Conservation (phyloP, 768 basidiomycete genomes). For the Leccinellum rugosiceps region DNA sequence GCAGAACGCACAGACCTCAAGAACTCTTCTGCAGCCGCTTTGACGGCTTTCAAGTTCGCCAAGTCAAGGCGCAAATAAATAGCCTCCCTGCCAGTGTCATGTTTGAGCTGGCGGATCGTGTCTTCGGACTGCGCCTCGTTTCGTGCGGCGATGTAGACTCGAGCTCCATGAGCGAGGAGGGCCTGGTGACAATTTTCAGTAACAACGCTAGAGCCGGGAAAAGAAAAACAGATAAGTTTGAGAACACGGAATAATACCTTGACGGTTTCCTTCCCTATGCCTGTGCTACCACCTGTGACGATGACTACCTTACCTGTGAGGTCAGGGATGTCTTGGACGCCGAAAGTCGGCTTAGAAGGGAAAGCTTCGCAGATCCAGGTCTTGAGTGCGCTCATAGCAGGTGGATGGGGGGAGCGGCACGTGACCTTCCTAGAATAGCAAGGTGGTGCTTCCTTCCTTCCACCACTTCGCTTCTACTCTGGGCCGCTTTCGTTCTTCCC, state of each 20-base stretch:
- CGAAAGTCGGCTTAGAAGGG: conserved; percentile 28
- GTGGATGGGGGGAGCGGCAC: too few relatives aligned
- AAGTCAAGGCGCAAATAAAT: conserved; percentile 38
- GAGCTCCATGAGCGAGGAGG: conserved; percentile 32
- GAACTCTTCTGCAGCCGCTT: conserved; percentile 35
- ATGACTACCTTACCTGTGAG: conserved; percentile 33
- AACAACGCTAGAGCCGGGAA: not conserved
- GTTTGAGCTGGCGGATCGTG: conserved; percentile 31
- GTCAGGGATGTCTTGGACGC: conserved; percentile 31
- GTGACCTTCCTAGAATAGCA: too few relatives aligned
- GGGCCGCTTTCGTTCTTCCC: too few relatives aligned
- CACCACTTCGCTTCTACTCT: too few relatives aligned
- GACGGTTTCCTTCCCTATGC: conserved; percentile 29
- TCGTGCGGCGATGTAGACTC: conserved; percentile 36
- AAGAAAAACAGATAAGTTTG: not conserved
- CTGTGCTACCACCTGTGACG: conserved; percentile 34
- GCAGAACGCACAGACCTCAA: conserved; percentile 10
- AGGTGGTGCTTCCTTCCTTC: too few relatives aligned
- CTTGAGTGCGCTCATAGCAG: conserved; percentile 3
- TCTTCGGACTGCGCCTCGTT: conserved; percentile 22
- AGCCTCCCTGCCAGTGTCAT: conserved; percentile 31
- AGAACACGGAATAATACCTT: conserved; percentile 5
- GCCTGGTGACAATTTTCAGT: conserved; percentile 2
- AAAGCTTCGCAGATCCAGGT: conserved; percentile 9
- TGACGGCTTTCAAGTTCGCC: conserved; percentile 32